Base-by-base conservation (phyloP, 768 basidiomycete genomes). In the Cyclocybe cylindracea region DNA sequence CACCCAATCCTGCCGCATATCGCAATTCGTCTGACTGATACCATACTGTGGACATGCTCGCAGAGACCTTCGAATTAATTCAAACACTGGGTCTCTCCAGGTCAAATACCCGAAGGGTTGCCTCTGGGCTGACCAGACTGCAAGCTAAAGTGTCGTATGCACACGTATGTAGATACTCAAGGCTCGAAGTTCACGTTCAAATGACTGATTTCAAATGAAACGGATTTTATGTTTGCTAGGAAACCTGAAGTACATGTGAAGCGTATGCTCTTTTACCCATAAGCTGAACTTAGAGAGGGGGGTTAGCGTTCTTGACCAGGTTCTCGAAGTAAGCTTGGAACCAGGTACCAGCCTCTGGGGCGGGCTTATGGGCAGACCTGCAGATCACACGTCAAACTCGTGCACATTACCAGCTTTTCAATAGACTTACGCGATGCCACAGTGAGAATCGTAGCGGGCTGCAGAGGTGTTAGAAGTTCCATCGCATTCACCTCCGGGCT, bases 401-500 rank as follows among this genome's bases (percentile, higher is more conserved):
- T 24, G 24, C 24, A 24, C 5, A 5, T 5, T 24, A 24, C 5
- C 5, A 3, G 24, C 24, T 24, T 16, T 24, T 24, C 24, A 41
- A 14, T 11, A 36, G n/a, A 74, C 78, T 63, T 61, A 82, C 79
- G 70, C 65, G 50, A 62, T 66, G 45, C 71, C 72, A 59, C 82
- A 83, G 57, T 78, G 74, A 18, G 70, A 63, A 58, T 85, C 83
- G 64, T 72, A 84, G 44, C 82, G 77, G 10, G 74, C 61, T 18
- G 83, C 68, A 11, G 79, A 78, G 43, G 71, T 75, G 74, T 85
- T 76, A 54, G 71, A 76, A 33, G 84, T 85, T 60, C 84, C 83
- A 60, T 85, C 84, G 56, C 76, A 81, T 68, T 85, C 83, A 60
- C 84, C 83, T 75, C 83, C 83, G 36, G 84, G 83, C 72, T 86